phyloP scores from a whole-genome alignment of 2,329 filamentous ascomycete species.

The Epichloe coenophiala region DNA sequence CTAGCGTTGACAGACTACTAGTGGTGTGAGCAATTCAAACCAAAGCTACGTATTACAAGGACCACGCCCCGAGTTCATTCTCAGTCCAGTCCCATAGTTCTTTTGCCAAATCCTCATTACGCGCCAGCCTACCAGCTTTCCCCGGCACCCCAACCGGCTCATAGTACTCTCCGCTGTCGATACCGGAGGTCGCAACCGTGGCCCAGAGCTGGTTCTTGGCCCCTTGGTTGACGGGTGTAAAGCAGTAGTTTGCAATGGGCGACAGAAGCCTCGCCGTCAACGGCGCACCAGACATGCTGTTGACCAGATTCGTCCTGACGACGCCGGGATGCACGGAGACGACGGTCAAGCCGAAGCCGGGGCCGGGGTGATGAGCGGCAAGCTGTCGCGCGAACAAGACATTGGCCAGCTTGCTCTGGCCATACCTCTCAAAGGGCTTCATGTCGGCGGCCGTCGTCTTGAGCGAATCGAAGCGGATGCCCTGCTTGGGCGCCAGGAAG shows the following conservation, averaged over 20 bases:
- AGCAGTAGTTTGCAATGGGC: conserved; percentile 7
- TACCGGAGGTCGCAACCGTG: conserved; percentile 17
- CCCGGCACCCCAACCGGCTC: conserved; percentile 18
- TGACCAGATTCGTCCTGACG: conserved; percentile 15
- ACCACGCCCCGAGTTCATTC: conserved; percentile 13
- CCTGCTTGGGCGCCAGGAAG: conserved; percentile 10
- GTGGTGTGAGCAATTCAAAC: not conserved
- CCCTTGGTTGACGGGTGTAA: conserved; percentile 18
- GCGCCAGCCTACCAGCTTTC: conserved; percentile 10
- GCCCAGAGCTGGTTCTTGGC: conserved; percentile 31
- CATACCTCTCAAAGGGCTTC: conserved; percentile 13
- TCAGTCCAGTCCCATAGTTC: conserved; percentile 24
- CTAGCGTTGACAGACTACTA: too few relatives aligned
- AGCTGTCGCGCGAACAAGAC: conserved; percentile 16
- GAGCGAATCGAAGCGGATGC: conserved; percentile 17
- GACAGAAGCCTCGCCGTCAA: conserved; percentile 4
- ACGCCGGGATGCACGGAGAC: conserved; percentile 16
- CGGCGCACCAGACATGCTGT: conserved; percentile 5
- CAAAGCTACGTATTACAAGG: not conserved
- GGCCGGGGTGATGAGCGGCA: conserved; percentile 11
- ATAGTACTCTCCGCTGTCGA: conserved; percentile 20
- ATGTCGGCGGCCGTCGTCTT: conserved; percentile 11
- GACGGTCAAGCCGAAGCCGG: conserved; percentile 13
- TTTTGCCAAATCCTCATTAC: conserved; percentile 17
- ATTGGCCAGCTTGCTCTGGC: conserved; percentile 19